Conservation (phyloP, 192 early-diverging fungal species). For the Phlyctochytrium bullatum region DNA sequence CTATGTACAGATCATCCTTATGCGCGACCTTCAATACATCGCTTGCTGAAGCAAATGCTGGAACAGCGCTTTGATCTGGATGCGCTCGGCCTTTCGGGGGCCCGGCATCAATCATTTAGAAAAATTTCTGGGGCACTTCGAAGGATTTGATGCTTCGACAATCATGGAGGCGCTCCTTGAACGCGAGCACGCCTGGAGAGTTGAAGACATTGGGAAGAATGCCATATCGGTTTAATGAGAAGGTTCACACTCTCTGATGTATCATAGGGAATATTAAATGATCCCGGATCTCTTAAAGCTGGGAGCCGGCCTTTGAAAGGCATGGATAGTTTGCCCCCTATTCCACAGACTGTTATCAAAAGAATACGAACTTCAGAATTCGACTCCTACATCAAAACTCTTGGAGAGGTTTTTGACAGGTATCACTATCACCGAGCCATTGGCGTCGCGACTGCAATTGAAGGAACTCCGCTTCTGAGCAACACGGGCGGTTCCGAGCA, state of each 20-base stretch:
- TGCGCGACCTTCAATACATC: neutral
- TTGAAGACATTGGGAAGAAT: neutral
- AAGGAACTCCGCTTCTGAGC: slow-evolving; percentile 50
- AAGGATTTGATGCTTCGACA: too few species aligned
- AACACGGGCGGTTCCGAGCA: slow-evolving; percentile 9
- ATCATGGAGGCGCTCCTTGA: neutral
- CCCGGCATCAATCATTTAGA: too few species aligned
- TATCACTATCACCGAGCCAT: slow-evolving; percentile 69
- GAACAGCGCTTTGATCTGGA: too few species aligned
- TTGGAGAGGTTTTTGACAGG: slow-evolving; percentile 74
- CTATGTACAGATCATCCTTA: neutral
- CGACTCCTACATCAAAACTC: slow-evolving; percentile 73
- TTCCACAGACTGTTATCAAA: slow-evolving; percentile 60
- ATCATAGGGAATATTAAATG: neutral
- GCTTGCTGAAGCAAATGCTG: too few species aligned
- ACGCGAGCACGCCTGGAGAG: neutral
- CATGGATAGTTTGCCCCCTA: slow-evolving; percentile 48
- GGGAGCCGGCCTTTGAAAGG: slow-evolving; percentile 14
- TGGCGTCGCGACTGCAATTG: slow-evolving; percentile 48
- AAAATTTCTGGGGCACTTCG: too few species aligned
- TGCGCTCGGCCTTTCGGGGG: too few species aligned
- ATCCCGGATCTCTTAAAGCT: slow-evolving; percentile 1
- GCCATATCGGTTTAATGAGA: slow-evolving; percentile 1
- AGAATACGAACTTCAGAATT: slow-evolving; percentile 77
- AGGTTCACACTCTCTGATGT: neutral